Conservation (phyloP, 257 asterid species). For the Marsdenia floribunda region DNA sequence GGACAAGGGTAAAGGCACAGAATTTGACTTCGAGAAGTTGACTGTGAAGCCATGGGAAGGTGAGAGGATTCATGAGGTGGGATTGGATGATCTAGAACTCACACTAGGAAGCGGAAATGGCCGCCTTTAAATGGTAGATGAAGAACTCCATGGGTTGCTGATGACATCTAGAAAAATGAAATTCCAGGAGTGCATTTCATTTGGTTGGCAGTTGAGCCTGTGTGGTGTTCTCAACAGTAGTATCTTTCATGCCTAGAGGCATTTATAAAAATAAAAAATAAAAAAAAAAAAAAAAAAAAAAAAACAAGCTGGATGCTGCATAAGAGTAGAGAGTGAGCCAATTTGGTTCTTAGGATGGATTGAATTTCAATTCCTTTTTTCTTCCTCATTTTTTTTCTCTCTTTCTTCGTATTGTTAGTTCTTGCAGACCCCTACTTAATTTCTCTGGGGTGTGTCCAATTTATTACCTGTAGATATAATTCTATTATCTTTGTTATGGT, state of each 20-base stretch:
- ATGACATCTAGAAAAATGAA: background rate
- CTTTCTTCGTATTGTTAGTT: background rate
- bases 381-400: background rate
- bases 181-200: slow-evolving; percentile 1
- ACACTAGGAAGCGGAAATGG: slow-evolving; percentile 58
- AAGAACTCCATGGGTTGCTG: background rate
- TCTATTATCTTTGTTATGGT: slow-evolving; percentile 17
- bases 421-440: slow-evolving; percentile 14
- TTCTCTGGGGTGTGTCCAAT: slow-evolving; percentile 29
- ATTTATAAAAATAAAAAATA: no score
- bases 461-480: slow-evolving; percentile 30
- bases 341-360: slow-evolving; percentile 22
- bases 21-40: slow-evolving; percentile 57
- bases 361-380: slow-evolving; percentile 12
- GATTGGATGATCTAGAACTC: slow-evolving; percentile 89
- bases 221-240: background rate
- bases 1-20: slow-evolving; percentile 71
- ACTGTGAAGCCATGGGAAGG: slow-evolving; percentile 99
- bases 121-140: slow-evolving; percentile 10
- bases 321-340: background rate
- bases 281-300: no score
- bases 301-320: background rate
- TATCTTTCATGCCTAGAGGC: background rate
- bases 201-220: background rate
- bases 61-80: slow-evolving; percentile 90